Base-by-base conservation (phyloP, 2,329 filamentous ascomycete species). In the Epichloe scottii region DNA sequence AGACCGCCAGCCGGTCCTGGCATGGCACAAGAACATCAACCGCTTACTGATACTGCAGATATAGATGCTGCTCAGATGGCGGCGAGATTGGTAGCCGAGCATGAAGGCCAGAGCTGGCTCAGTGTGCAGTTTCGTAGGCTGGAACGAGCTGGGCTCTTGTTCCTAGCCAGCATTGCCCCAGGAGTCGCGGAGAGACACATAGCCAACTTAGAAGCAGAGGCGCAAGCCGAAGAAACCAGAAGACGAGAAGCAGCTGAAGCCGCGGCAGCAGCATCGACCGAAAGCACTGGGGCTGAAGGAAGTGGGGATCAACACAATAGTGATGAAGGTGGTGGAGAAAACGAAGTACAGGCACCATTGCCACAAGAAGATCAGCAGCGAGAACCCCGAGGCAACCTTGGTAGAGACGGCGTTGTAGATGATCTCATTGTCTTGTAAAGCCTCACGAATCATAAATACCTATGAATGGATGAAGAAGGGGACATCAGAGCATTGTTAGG, bases 141-240 rank as follows among this genome's bases (percentile, higher is more conserved):
- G 6, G 80, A 85, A 63, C 74, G 81, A 55, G 76, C 79, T 17
- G 71, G 77, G 0, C 71, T 84, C 15, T 68, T 85, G 23, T 84
- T 85, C 58, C 67, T 85, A 21, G 81, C 81, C 19, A 85, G 81
- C 60, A 74, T 85, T 54, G 78, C 81, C 2, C 81, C 81, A 1
- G 81, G 81, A 10, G 74, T 85, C 23, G 80, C 80, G 1, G 81
- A 85, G 64, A 69, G 79, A 46, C 81, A 85, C 54, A 83, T 85
- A 54, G 76, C 75, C 23, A 72, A 77, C 43, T 62, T 80, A 2
- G 77, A 80, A 57, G 75, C 73, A 4, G 72, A 77, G 51, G 73
- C 71, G 39, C 67, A 72, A 47, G 69, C 64, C 2, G 74, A 59
- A 33, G 56, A 74, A 56, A 61, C 67, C 40, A 64, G 71, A 54